These are phyloP conservation scores for Colletotrichum sp. DNA, from an alignment of 2,329 filamentous ascomycete genomes.

Conservation along the genomic window DNA sequence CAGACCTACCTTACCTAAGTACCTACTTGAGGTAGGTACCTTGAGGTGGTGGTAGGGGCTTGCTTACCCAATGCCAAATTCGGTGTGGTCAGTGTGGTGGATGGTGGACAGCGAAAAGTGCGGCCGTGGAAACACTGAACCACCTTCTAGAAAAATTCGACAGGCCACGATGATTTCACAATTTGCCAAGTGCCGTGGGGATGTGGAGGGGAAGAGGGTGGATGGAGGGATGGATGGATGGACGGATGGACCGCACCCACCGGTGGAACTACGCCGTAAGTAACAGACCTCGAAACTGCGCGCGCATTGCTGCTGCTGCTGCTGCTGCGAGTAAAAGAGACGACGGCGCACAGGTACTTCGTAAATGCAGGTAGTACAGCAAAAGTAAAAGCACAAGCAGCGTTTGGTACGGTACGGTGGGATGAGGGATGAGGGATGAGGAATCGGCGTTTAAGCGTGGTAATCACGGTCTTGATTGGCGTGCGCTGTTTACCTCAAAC, in stretches of 20 bases:
- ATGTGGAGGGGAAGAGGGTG: neutral
- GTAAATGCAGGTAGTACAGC: neutral
- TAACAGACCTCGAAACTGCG: neutral
- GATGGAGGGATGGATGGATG: neutral
- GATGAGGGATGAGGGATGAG: neutral
- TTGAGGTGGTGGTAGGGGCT: no score
- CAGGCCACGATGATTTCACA: constrained; percentile 8
- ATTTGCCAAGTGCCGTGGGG: neutral
- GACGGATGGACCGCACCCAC: neutral
- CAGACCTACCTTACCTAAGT: no score
- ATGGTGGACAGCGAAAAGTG: neutral
- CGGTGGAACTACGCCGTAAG: neutral
- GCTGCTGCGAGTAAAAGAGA: neutral
- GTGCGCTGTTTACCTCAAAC: neutral
- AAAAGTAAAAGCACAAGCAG: neutral
- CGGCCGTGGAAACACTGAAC: neutral
- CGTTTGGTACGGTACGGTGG: neutral
- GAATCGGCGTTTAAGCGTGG: neutral
- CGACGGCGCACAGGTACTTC: neutral
- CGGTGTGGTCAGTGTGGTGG: neutral
- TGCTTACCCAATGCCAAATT: neutral
- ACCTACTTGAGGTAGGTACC: no score
- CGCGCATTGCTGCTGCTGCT: neutral
- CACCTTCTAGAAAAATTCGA: constrained; percentile 13
- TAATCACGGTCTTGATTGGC: neutral